A percentile compares a stretch with the other conserved stretches of the same genome.
Conservation (phyloP, 2,329 filamentous ascomycete genomes). For the Ophioceras dolichostomum region DNA sequence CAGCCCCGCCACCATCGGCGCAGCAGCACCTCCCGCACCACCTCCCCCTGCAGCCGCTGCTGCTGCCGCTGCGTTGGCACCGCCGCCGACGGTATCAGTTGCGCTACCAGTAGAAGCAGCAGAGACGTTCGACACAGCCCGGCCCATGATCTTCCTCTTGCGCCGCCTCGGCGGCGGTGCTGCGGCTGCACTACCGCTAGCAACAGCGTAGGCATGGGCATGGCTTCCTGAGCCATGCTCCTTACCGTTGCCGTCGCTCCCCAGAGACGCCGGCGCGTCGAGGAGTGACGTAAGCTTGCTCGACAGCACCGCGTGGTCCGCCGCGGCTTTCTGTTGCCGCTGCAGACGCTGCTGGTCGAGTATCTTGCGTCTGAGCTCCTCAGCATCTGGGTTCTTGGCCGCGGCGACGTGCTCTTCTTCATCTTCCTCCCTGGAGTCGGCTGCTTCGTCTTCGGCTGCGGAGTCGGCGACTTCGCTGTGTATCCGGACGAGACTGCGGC, state of each 20-base stretch:
- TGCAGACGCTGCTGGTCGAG: too few species aligned
- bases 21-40: slow-evolving; percentile 10
- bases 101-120: slow-evolving; percentile 32
- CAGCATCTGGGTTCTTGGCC: too few species aligned
- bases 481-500: slow-evolving; percentile 18
- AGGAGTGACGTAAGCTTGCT: slow-evolving; percentile 1
- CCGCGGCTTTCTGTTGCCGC: too few species aligned
- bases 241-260: slow-evolving; percentile 4
- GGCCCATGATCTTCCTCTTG: slow-evolving; percentile 41
- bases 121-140: slow-evolving; percentile 45
- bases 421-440: slow-evolving; percentile 12
- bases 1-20: too few species aligned
- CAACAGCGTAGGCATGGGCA: too few species aligned
- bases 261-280: slow-evolving; percentile 8
- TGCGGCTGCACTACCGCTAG: too few species aligned
- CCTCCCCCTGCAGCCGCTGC: slow-evolving; percentile 1
- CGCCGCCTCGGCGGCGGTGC: slow-evolving; percentile 16
- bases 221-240: slow-evolving; percentile 2
- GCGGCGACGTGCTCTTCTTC: too few species aligned
- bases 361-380: too few species aligned
- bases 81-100: too few species aligned
- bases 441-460: slow-evolving; percentile 24
- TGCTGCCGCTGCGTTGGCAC: slow-evolving; percentile 19
- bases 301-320: slow-evolving; percentile 7
- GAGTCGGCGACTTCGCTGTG: slow-evolving; percentile 30